Percentiles rank a stretch among this genome's conserved stretches.
These are phyloP conservation scores for Penicillium psychrosexuale DNA, from an alignment of 2,329 filamentous ascomycete genomes.

Conservation along the genomic window DNA sequence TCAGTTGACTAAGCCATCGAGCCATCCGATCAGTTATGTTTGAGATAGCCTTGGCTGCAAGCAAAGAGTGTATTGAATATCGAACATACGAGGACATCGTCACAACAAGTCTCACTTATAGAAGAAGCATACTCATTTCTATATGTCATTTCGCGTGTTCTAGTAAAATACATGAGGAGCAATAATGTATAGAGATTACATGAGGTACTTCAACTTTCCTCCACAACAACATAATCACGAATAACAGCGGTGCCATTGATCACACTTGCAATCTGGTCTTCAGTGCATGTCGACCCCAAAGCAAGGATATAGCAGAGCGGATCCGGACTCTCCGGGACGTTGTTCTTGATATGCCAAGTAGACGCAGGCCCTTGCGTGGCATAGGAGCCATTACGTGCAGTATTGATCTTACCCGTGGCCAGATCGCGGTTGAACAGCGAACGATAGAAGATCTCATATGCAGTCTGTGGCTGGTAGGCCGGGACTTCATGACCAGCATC, in stretches of 20 bases:
- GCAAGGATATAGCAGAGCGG: slow-evolving; percentile 48
- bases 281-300: slow-evolving; percentile 41
- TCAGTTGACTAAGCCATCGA: too few relatives aligned
- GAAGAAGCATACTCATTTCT: not conserved
- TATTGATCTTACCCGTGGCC: slow-evolving; percentile 51
- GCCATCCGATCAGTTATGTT: not conserved
- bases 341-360: slow-evolving; percentile 47
- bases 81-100: not conserved
- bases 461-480: slow-evolving; percentile 55
- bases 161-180: not conserved
- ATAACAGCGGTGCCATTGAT: slow-evolving; percentile 46
- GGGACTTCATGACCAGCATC: slow-evolving; percentile 51
- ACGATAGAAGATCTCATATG: slow-evolving; percentile 55
- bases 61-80: too few relatives aligned
- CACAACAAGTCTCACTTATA: not conserved
- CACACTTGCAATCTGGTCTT: slow-evolving; percentile 45
- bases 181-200: not conserved
- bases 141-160: not conserved
- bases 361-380: slow-evolving; percentile 40
- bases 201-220: slow-evolving; percentile 12
- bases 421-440: slow-evolving; percentile 52
- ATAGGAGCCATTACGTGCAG: slow-evolving; percentile 35
- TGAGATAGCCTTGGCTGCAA: not conserved
- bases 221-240: slow-evolving; percentile 47
- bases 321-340: slow-evolving; percentile 39